These are phyloP conservation scores for Strobilomyces dryophilus DNA, from an alignment of 768 basidiomycete species.

Conservation along the genomic window DNA sequence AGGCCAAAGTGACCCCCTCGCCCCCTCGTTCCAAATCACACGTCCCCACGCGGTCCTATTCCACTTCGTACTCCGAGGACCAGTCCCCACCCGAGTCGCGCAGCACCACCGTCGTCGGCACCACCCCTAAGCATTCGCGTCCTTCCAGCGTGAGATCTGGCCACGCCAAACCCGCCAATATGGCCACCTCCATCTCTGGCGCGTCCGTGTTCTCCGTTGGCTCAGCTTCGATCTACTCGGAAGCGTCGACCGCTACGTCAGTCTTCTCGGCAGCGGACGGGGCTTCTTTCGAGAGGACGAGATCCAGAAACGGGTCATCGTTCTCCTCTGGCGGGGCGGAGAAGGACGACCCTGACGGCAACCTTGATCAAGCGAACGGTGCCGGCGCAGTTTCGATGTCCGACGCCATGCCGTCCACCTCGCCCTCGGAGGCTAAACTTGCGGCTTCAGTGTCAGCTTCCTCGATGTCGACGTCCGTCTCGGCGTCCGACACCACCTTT, in stretches of 20 bases:
- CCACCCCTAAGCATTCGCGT: neutral
- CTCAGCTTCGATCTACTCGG: conserved; percentile 26
- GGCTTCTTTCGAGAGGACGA: neutral
- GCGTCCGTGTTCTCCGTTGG: conserved; percentile 26
- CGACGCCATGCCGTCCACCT: neutral
- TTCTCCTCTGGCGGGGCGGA: conserved; percentile 16
- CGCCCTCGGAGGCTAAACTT: conserved; percentile 2
- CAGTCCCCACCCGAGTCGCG: conserved; percentile 1
- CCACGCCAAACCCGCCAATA: conserved; percentile 18
- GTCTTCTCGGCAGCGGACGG: conserved; percentile 12
- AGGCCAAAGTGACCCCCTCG: conserved; percentile 16
- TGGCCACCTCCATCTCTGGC: conserved; percentile 25
- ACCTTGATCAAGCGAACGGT: conserved; percentile 2
- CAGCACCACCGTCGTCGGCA: conserved; percentile 1
- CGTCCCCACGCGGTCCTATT: conserved; percentile 12
- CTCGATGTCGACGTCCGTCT: conserved; percentile 14
- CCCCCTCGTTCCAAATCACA: conserved; percentile 14
- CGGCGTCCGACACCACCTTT: conserved; percentile 12
- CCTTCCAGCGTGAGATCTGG: neutral
- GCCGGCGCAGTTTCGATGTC: conserved; percentile 8
- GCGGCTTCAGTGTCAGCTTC: conserved; percentile 13
- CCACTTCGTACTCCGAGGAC: conserved; percentile 15
- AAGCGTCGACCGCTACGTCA: conserved; percentile 26
- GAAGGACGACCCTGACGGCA: conserved; percentile 13
- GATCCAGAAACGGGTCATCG: conserved; percentile 18